Conservation (phyloP, 139 green algal genomes). For the Gonium pectorale region DNA sequence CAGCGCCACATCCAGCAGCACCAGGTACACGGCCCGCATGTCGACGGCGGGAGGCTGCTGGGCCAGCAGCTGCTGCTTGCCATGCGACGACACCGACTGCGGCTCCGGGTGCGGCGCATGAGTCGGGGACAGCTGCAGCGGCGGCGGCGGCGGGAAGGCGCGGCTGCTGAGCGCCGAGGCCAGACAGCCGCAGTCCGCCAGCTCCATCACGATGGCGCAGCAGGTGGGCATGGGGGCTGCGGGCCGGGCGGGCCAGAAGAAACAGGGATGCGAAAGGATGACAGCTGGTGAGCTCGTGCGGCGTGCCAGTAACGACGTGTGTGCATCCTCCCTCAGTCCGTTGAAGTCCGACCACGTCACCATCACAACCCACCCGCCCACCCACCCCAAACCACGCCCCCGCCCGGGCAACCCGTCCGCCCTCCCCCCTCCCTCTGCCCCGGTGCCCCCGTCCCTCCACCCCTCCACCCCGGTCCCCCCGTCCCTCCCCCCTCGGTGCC, state of each 20-base stretch:
- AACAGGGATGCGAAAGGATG: background rate
- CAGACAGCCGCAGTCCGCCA: slow-evolving; percentile 32
- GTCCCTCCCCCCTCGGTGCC: too few relatives aligned
- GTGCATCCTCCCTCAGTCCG: too few relatives aligned
- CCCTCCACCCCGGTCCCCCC: too few relatives aligned
- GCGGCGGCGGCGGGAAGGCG: slow-evolving; percentile 24
- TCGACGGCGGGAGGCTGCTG: background rate
- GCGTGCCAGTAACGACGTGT: too few relatives aligned
- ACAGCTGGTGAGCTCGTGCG: too few relatives aligned
- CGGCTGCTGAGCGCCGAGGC: background rate
- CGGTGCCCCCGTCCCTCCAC: too few relatives aligned
- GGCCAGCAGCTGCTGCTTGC: background rate
- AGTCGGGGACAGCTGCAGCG: background rate
- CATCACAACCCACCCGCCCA: background rate
- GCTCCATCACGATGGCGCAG: slow-evolving; percentile 33
- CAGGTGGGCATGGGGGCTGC: background rate
- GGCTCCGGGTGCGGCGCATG: background rate
- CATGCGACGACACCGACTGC: background rate
- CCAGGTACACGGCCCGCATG: slow-evolving; percentile 17
- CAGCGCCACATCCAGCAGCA: slow-evolving; percentile 38
- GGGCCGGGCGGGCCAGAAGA: background rate
- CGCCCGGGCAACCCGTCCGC: background rate
- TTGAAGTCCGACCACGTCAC: too few relatives aligned
- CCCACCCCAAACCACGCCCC: background rate
- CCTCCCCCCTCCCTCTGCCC: too few relatives aligned